These are phyloP conservation scores for Crithidia brevicula DNA, from an alignment of 208 protist species.

Conservation along the genomic window DNA sequence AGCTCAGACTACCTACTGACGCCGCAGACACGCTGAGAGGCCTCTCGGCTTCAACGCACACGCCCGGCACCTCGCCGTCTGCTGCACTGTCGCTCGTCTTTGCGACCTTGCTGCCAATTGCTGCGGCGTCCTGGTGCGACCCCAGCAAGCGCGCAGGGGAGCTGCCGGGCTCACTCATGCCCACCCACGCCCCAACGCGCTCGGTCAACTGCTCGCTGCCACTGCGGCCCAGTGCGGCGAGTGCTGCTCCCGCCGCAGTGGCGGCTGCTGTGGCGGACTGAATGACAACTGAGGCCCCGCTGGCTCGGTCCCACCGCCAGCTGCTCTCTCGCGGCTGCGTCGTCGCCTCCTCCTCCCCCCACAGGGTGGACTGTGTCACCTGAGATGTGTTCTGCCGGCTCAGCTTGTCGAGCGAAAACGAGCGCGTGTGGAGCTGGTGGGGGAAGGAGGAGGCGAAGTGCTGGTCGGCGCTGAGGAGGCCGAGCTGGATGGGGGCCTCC, in stretches of 20 bases:
- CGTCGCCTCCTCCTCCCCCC: neutral
- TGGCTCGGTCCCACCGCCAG: constrained; percentile 17
- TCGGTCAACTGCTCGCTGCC: constrained; percentile 9
- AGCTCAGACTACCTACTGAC: no score
- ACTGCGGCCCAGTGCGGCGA: constrained; percentile 6
- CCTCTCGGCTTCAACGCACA: no score
- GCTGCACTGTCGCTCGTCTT: no score
- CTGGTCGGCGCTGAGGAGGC: constrained; percentile 6
- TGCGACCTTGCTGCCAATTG: no score
- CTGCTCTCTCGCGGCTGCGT: constrained; percentile 13
- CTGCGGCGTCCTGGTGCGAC: neutral
- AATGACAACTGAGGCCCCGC: constrained; percentile 4
- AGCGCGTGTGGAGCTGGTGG: neutral
- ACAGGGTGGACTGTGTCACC: neutral
- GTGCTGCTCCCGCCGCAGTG: neutral
- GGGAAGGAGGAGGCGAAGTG: constrained; percentile 16
- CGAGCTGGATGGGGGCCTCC: constrained; percentile 1
- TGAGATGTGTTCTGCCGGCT: neutral
- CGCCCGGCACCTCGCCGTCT: no score
- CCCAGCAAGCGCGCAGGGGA: no score
- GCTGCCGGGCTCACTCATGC: neutral
- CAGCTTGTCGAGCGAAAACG: neutral
- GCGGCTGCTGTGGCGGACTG: neutral
- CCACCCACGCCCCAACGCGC: constrained; percentile 7
- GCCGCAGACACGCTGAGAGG: neutral